Base-by-base conservation (phyloP, 345 rosid species). In the Citropsis articulata region DNA sequence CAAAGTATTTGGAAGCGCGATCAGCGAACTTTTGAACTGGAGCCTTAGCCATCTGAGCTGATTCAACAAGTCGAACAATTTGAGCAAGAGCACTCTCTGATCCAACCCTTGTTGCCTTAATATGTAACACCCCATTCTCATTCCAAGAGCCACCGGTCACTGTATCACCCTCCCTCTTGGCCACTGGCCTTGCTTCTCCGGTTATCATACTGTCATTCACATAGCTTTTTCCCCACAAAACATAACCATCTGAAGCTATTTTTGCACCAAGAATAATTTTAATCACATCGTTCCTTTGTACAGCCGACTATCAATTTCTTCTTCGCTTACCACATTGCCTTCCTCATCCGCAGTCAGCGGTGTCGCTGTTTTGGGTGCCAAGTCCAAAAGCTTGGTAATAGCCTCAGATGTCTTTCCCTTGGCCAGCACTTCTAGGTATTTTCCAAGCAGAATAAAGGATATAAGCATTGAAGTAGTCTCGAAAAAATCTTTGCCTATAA, bases 391-490 rank as follows among this genome's bases (percentile, higher is more conserved):
- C 91, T 93, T 95, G 69, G 99, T 94, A 31, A 95, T 93, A 66
- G 99, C 99, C 64, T 86, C 96, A 31, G 98, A 95, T 60, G 99
- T 95, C 83, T 86, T 95, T 13, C 97, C 98, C 81, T 88, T 95
- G 5, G 98, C 97, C 83, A 92, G 75, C 76, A 92, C 85, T 87
- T 95, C 99, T 21, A 95, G 81, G 81, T 93, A 95, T 86, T 95
- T 95, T 22, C 98, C 99, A 5, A 95, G 91, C 45, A 95, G 89
- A 85, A 93, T 91, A 73, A 95, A 91, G 2, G 98, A 91, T 38
- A 95, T 93, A 27, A 95, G 95, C 99, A 95, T 95, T 22, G 99
- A 90, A 66, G 97, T 95, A 2, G 98, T 95, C 85, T 95, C 99
- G 42, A 93, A 95, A 86, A 95, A 92, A 85, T 95, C 98, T 1